phyloP scores from a whole-genome alignment of 345 rosid genomes.

The Stellera chamaejasme region DNA sequence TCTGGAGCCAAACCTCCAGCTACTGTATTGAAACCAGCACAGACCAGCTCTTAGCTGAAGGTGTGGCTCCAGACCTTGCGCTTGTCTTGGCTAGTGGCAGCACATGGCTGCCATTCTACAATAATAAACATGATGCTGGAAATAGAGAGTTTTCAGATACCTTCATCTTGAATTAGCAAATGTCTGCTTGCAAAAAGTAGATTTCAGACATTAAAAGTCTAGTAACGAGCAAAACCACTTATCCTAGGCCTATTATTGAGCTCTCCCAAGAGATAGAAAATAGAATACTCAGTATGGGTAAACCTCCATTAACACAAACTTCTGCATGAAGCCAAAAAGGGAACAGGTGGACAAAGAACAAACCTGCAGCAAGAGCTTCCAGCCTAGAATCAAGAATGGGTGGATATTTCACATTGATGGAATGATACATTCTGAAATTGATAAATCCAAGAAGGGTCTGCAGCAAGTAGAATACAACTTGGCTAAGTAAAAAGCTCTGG shows the following conservation, averaged over 20 bases:
- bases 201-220: neutral
- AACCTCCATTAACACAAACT: neutral
- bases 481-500: neutral
- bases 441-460: slow-evolving; percentile 87
- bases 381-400: slow-evolving; percentile 82
- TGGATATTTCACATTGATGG: slow-evolving; percentile 75
- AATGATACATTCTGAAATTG: slow-evolving; percentile 77
- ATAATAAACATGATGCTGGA: too few relatives aligned
- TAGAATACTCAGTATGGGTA: neutral
- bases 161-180: too few relatives aligned
- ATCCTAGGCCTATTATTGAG: too few relatives aligned
- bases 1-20: too few relatives aligned
- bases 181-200: too few relatives aligned
- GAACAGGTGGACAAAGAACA: slow-evolving; percentile 10
- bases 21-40: too few relatives aligned
- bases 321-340: neutral
- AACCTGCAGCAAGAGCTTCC: slow-evolving; percentile 94
- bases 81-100: too few relatives aligned
- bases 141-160: too few relatives aligned
- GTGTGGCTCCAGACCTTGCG: too few relatives aligned
- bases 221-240: neutral
- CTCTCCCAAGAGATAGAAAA: neutral
- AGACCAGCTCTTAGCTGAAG: too few relatives aligned
- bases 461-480: slow-evolving; percentile 17
- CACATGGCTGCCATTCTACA: too few relatives aligned